Evolutionary conservation across 139 green algal genomes (phyloP), one percentile per base, ranked within the genome.

Genomic region (Micromonas commoda): DNA sequence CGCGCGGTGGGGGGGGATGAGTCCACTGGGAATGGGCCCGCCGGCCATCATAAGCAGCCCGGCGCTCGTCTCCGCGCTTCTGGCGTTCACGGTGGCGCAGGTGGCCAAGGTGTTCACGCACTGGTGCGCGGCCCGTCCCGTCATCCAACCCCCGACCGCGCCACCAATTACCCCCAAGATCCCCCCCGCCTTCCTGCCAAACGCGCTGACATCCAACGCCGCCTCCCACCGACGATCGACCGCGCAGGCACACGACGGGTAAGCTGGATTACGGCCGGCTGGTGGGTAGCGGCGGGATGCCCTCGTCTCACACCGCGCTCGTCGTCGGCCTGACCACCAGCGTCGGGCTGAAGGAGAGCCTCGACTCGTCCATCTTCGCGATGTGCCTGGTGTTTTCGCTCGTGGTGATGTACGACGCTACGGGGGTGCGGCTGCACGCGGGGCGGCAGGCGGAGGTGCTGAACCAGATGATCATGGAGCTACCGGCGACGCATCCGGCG

Each of bases 401-500:
- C 19, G 96, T 99, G 34, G 68, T 98, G 16, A 98, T 98, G 95
- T 99, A 99, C 77, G 95, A 99, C 83, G 95, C 95, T 2, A 93
- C 95, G 52, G 90, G 90, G 26, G 93, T 99, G 57, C 83, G 95
- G 31, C 81, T 88, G 29, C 95, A 99, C 80, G 95, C 94, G 57
- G 94, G 94, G 83, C 83, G 80, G 82, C 94, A 98, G 78, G 94
- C 94, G 20, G 87, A 64, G 52, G 57, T 64, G 5, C 34, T 71
- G 67, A 72, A 76, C 28, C 28, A 71, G 66, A 21, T 76, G 20
- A 77, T 77, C 28, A 78, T 77, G 34, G 26, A 82, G 26, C 37
- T 71, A 2, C 68, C 64, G 29, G 21, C 37, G 32, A 78, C 51
- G 31, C 66, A 71, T n/a, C 54, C 52, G 75, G 24, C 54, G 29